These are phyloP conservation scores for Penicillium sp. DNA, from an alignment of 2,329 filamentous ascomycete species.

Conservation along the genomic window DNA sequence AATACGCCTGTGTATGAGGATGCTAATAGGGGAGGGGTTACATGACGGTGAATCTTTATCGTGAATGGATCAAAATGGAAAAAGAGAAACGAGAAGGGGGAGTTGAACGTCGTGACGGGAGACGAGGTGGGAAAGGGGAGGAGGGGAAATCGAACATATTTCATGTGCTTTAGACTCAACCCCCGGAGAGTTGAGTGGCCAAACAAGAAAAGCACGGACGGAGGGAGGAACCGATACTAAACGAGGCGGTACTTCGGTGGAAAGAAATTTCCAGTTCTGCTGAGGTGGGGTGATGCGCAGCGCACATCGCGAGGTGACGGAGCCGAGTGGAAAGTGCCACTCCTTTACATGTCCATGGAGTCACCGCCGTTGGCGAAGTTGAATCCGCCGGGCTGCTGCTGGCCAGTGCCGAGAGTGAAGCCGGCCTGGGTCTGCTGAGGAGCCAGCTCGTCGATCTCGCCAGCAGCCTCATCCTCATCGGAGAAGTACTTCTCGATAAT, in stretches of 20 bases:
- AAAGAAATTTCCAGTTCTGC: background rate
- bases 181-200: background rate
- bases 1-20: constrained; percentile 43
- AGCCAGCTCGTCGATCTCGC: constrained; percentile 77
- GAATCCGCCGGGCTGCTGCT: constrained; percentile 74
- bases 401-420: constrained; percentile 66
- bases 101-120: constrained; percentile 19
- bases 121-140: constrained; percentile 2
- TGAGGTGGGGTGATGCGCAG: background rate
- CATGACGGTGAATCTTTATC: constrained; percentile 52
- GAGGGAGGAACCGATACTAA: background rate
- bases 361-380: constrained; percentile 80
- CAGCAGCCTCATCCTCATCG: constrained; percentile 81
- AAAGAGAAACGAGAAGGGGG: constrained; percentile 9
- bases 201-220: background rate
- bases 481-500: constrained; percentile 99
- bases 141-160: background rate
- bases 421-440: constrained; percentile 69
- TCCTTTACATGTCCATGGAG: constrained; percentile 69
- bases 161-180: background rate
- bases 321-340: background rate
- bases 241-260: background rate
- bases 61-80: constrained; percentile 31
- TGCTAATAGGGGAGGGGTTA: constrained; percentile 41
- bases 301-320: background rate